Base-by-base conservation (phyloP, 2,329 filamentous ascomycete genomes). In the Cryoendolithus antarcticus region DNA sequence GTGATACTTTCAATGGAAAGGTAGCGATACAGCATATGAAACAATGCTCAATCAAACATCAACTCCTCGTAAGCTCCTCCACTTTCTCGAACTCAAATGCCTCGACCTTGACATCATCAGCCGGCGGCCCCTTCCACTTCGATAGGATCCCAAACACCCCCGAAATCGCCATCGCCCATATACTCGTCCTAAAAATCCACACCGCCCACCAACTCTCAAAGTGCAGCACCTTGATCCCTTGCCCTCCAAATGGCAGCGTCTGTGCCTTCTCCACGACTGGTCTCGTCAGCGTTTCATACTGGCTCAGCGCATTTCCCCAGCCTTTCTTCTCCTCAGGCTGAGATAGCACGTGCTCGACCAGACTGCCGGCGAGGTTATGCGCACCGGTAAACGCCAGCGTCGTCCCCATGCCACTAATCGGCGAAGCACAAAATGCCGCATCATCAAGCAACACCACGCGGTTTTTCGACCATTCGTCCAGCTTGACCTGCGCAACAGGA, bases 361-460 rank as follows among this genome's bases (percentile, higher is more conserved):
- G n/a, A 4, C 45, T 48, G 9, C 56, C 56, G 10, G 57, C 57
- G 8, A 60, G 51, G 30, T 49, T 49, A 41, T 59, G 57, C 0
- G 56, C 57, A 15, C 57, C 58, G n/a, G 44, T 50, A 7, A 61
- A 38, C 6, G 55, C 57, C 1, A 58, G 44, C 0, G 55, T 57
- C 1, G 58, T 59, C 2, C 58, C 57, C 55, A 59, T 59, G 7
- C 57, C 58, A 3, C 49, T 52, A 34, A 59, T 46, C 2, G 57
- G 57, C 9, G 49, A 50, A 12, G 51, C 44, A 33, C 51, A 55
- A 34, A 55, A 55, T 30, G 31, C 55, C 13, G 56, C 52, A 43
- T 59, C 56, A 0, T 51, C 56, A 1, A 58, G 33, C 5, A 57
- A 37, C 2, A 54, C 51, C 4, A 60, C 49, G 27, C 56, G 40